Percentiles rank a stretch among this genome's conserved stretches.
These are phyloP conservation scores for Populus deltoides DNA, from an alignment of 345 rosid species.

Conservation along the genomic window DNA sequence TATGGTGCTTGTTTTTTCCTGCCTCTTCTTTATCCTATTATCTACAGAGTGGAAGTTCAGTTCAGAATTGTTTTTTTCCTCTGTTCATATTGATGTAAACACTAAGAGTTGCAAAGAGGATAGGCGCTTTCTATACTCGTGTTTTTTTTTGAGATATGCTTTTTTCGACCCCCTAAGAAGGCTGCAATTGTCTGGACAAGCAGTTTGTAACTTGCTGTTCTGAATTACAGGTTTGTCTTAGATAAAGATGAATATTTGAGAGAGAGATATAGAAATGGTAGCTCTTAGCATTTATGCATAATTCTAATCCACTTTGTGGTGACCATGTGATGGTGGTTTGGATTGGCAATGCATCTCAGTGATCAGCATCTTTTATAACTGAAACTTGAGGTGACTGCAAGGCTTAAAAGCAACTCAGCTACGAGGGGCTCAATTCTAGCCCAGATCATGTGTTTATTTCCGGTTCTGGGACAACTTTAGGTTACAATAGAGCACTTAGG, in stretches of 20 bases:
- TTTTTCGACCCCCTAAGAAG: neutral
- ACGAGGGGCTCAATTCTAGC: conserved; percentile 7
- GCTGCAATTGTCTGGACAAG: neutral
- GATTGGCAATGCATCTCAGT: neutral
- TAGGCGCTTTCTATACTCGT: neutral
- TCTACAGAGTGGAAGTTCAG: neutral
- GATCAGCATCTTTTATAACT: neutral
- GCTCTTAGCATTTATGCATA: neutral
- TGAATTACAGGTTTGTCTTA: neutral
- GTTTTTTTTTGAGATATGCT: neutral
- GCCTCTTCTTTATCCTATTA: neutral
- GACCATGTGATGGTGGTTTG: neutral
- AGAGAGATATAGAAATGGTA: neutral
- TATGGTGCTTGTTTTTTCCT: neutral
- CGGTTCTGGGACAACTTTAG: conserved; percentile 16
- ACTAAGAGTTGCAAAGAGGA: neutral
- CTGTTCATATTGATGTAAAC: neutral
- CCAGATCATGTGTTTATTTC: conserved; percentile 19
- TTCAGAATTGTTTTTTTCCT: neutral
- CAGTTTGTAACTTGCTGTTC: neutral
- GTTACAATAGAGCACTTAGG: neutral
- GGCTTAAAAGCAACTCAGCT: neutral
- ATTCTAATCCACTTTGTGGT: neutral
- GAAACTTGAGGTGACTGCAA: neutral
- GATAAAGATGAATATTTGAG: neutral